These are phyloP conservation scores for Rhodotorula toruloides DNA, from an alignment of 768 basidiomycete species.

Conservation along the genomic window DNA sequence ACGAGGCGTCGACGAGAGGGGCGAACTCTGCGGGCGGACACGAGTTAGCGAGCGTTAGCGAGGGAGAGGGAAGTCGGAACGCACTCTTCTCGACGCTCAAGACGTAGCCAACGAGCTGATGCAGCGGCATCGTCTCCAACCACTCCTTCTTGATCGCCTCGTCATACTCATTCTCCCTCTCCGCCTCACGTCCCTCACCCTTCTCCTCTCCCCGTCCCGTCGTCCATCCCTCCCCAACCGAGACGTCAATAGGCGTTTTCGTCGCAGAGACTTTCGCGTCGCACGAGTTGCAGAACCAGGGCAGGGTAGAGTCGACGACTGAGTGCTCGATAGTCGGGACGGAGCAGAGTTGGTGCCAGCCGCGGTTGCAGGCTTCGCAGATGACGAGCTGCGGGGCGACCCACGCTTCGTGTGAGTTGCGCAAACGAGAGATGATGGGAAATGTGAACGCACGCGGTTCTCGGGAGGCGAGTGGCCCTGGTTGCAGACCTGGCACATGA, in stretches of 20 bases:
- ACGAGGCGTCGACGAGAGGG: background rate
- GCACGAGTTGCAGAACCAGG: slow-evolving; percentile 27
- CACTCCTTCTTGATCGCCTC: slow-evolving; percentile 7
- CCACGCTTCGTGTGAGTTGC: background rate
- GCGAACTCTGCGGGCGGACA: slow-evolving; percentile 1
- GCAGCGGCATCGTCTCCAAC: slow-evolving; percentile 20
- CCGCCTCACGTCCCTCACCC: background rate
- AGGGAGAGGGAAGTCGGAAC: background rate
- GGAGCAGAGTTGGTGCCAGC: slow-evolving; percentile 33
- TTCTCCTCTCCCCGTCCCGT: slow-evolving; percentile 3
- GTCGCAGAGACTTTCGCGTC: slow-evolving; percentile 20
- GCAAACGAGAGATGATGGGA: no score
- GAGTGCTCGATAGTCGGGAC: slow-evolving; percentile 14
- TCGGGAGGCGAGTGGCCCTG: slow-evolving; percentile 27
- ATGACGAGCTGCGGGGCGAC: slow-evolving; percentile 25
- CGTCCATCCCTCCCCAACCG: slow-evolving; percentile 6
- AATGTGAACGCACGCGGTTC: slow-evolving; percentile 14
- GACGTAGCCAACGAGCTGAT: slow-evolving; percentile 19
- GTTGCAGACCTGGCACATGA: slow-evolving; percentile 25
- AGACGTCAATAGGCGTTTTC: slow-evolving; percentile 4
- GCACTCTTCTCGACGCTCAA: slow-evolving; percentile 26
- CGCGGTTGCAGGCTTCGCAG: slow-evolving; percentile 29
- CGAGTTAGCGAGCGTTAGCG: no score
- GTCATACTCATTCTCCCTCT: background rate
- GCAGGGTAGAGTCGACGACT: slow-evolving; percentile 18